These are phyloP conservation scores for Fragaria iinumae DNA, from an alignment of 306 rosid species.

Conservation along the genomic window DNA sequence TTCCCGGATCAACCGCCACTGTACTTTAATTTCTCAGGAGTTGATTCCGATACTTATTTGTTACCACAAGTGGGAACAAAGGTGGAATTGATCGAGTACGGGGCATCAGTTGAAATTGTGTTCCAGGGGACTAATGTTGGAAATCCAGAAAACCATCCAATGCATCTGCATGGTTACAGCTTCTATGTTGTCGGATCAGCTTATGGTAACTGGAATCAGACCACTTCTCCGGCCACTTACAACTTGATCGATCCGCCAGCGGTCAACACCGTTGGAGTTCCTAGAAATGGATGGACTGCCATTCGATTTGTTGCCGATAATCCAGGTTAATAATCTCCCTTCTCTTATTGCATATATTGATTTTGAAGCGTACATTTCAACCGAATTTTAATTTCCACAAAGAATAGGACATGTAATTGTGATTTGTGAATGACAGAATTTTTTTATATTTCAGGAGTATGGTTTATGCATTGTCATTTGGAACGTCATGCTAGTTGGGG, in stretches of 20 bases:
- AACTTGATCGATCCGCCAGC: constrained; percentile 30
- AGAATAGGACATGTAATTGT: background rate
- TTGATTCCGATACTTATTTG: background rate
- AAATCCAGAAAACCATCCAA: constrained; percentile 33
- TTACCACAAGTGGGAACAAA: constrained; percentile 30
- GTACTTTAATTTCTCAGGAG: constrained; percentile 35
- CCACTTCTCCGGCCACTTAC: constrained; percentile 12
- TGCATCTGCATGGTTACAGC: constrained; percentile 42
- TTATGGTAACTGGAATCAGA: constrained; percentile 6
- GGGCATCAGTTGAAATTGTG: constrained; percentile 30
- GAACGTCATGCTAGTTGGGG: constrained; percentile 26
- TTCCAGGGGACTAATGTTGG: constrained; percentile 36
- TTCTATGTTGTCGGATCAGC: constrained; percentile 31
- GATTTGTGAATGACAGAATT: background rate
- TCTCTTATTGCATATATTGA: background rate
- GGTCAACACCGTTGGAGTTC: constrained; percentile 25
- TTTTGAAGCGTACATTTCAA: too few relatives aligned
- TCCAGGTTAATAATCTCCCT: constrained; percentile 17
- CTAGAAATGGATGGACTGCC: constrained; percentile 34
- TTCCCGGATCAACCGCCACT: constrained; percentile 28
- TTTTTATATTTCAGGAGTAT: background rate
- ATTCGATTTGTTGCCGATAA: constrained; percentile 34
- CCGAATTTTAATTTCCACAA: background rate
- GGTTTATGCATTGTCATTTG: constrained; percentile 6
- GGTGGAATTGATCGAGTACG: constrained; percentile 19